Conservation (phyloP, 345 rosid species). For the Salix suchowensis region DNA sequence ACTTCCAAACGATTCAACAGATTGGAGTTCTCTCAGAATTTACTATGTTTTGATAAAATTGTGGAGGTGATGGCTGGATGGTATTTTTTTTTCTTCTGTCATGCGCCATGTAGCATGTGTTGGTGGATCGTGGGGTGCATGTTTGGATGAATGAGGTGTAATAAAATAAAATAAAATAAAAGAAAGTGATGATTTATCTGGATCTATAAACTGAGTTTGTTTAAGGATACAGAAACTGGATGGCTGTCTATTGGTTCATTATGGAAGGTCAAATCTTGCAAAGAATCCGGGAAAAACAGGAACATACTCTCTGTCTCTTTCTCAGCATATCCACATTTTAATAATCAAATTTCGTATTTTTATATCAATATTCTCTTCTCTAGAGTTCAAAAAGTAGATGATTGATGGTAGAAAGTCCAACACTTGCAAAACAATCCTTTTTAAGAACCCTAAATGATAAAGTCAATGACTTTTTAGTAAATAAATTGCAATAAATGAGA, state of each 20-base stretch:
- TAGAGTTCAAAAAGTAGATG: too few relatives aligned
- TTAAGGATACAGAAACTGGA: constrained; percentile 1
- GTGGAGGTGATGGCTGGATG: neutral
- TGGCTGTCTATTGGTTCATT: constrained; percentile 19
- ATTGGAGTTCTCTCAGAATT: neutral
- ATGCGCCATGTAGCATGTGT: neutral
- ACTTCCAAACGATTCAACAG: constrained; percentile 10
- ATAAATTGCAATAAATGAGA: too few relatives aligned
- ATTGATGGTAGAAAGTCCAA: too few relatives aligned
- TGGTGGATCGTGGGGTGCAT: constrained; percentile 55
- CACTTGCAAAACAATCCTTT: too few relatives aligned
- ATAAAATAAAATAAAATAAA: neutral
- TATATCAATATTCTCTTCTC: too few relatives aligned
- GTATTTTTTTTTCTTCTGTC: neutral
- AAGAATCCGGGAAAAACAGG: constrained; percentile 23
- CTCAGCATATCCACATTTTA: neutral
- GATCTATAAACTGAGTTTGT: neutral
- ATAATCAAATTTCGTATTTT: neutral
- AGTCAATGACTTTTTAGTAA: too few relatives aligned
- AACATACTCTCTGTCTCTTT: neutral
- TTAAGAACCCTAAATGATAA: too few relatives aligned
- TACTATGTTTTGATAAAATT: neutral
- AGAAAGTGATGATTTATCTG: neutral
- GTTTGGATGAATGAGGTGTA: constrained; percentile 26
- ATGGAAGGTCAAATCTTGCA: constrained; percentile 27